A percentile compares a stretch with the other conserved stretches of the same genome.
phyloP scores from a whole-genome alignment of 768 basidiomycete genomes.

The Mycena chlorophos region DNA sequence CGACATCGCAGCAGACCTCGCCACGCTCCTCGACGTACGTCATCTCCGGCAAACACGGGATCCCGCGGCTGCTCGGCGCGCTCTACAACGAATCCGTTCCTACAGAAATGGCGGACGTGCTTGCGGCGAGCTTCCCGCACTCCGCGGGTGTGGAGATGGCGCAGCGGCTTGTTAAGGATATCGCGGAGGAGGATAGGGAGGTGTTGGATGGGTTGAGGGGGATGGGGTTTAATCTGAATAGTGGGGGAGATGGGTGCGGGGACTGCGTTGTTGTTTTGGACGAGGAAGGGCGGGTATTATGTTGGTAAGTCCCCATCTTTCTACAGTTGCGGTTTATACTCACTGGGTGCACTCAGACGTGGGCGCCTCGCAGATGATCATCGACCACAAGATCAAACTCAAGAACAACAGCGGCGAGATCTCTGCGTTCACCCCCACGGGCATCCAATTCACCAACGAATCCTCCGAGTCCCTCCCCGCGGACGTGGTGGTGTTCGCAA shows the following conservation, averaged over 20 bases:
- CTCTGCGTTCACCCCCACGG: constrained; percentile 44
- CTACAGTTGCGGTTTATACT: background rate
- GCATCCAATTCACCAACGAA: constrained; percentile 51
- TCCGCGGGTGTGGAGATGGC: constrained; percentile 18
- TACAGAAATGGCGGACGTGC: background rate
- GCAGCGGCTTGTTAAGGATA: constrained; percentile 34
- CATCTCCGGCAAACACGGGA: no score
- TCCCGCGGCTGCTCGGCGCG: no score
- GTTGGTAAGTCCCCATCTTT: constrained; percentile 38
- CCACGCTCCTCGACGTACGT: no score
- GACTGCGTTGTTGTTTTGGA: constrained; percentile 27
- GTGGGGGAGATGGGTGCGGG: constrained; percentile 47
- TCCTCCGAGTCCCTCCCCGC: constrained; percentile 45
- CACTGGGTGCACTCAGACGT: constrained; percentile 40
- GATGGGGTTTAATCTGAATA: constrained; percentile 47
- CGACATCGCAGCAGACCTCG: no score
- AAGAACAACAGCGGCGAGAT: constrained; percentile 58
- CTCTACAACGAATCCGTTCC: no score
- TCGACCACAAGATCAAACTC: constrained; percentile 70
- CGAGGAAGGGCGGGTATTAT: constrained; percentile 54
- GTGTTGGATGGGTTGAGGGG: constrained; percentile 47
- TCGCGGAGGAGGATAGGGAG: constrained; percentile 46
- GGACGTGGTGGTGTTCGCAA: constrained; percentile 61
- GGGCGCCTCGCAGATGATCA: constrained; percentile 60
- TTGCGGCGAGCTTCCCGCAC: background rate